Evolutionary conservation across 805 yeast species (phyloP), one percentile per base, ranked within the genome.

Genomic region (Wickerhamomyces mucosus): DNA sequence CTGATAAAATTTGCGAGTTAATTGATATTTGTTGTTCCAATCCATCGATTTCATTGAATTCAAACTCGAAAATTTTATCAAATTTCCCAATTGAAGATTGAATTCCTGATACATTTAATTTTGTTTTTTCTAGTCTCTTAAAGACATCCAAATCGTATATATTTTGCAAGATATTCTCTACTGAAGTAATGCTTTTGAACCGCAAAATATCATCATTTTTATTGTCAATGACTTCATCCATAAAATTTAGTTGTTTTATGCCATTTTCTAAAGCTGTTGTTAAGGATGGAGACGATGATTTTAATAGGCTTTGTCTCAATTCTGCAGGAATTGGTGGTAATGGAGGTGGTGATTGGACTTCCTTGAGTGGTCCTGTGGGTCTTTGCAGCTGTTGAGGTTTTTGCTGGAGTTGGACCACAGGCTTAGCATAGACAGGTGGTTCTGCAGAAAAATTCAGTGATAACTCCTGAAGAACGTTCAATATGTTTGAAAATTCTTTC

Each of bases 381-480:
- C 26, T 22, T 29, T 23, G 38, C 24, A 12, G 43, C 31, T 29
- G 35, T 23, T 21, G 36, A n/a, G 36, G 27, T 31, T 11, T 29
- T 12, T 21, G 35, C 20, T 13, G 35, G 34, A 4, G 31, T 39
- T 4, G 43, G 35, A 8, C 40, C 27, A 41, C 27, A 10, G 62
- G 59, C 28, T 47, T 51, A 1, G 61, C 53, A 35, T 55, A 58
- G 4, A 72, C 66, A 1, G 79, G 77, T 3, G 65, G 58, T 28
- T 65, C 65, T 28, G 49, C 45, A 15, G 56, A 41, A 47, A 75
- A 63, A 20, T 55, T 48, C 6, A 44, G 51, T 6, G 51, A 38
- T 31, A 67, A 41, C 12, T 58, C 43, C 3, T 44, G 41, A 24
- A 62, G 42, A 16, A 40, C 14, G 25, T 55, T 34, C 40, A 59